Base-by-base conservation (phyloP, 1,139 yeast species). In the Debaryomycetaceae sp. region DNA sequence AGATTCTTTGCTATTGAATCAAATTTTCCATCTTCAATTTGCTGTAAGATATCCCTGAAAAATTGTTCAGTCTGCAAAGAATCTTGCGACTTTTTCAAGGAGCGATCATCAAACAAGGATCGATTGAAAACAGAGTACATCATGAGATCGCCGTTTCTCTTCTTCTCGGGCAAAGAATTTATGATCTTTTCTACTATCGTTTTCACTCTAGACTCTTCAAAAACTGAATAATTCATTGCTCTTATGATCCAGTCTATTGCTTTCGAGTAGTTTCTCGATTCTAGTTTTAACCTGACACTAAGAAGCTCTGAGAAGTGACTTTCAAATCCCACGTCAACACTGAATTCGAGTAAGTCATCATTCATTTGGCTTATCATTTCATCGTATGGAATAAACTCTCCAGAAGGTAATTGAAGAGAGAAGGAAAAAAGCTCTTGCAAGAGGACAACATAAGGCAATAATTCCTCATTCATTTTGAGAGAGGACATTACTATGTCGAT, bases 241-340 rank as follows among this genome's bases (percentile, higher is more conserved):
- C 81, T 79, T 31, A 70, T 63, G 31, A 87, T 67, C 98, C 98
- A 92, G 22, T 78, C 75, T 35, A 91, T 79, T 1, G 92, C 92
- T 34, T 72, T 72, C 0, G 55, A 47, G 54, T 91, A 94, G 42
- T 88, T 81, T 7, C 67, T 69, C 6, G 73, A 67, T 49, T 79
- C 82, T 35, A 85, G 82, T 50, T 81, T 79, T 35, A 89, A 70
- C 43, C 70, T 77, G 19, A 89, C 68, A 39, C 76, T 70, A 35
- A 87, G 60, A 35, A 83, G 59, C 52, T 91, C 96, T 15, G 79
- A 75, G 51, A 83, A 81, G 42, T 75, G 79, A 37, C 77, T 76
- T 30, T 79, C 77, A 47, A 79, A 73, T 1, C 88, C 85, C 43
- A 73, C 75, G 35, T 77, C 74, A 17, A 84, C 65, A 8, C 71